phyloP scores from a whole-genome alignment of 2,329 filamentous ascomycete species.

The Cytospora chrysosperma region DNA sequence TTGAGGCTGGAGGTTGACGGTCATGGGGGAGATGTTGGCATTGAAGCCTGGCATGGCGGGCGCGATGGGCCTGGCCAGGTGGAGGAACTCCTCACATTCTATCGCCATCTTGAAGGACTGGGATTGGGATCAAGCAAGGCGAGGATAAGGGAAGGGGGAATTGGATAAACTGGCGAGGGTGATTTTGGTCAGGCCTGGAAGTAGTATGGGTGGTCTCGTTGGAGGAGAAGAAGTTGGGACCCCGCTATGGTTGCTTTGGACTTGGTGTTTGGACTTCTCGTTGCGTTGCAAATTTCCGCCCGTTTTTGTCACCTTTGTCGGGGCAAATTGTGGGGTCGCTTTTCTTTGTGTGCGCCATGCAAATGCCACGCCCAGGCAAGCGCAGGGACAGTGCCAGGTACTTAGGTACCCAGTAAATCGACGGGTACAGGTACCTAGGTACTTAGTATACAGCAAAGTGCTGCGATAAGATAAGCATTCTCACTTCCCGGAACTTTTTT shows the following conservation, averaged over 20 bases:
- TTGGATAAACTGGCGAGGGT: slow-evolving; percentile 24
- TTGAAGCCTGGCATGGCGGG: slow-evolving; percentile 76
- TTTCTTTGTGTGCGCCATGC: slow-evolving; percentile 19
- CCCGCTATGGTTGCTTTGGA: slow-evolving; percentile 22
- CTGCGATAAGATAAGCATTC: slow-evolving; percentile 22
- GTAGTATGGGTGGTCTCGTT: slow-evolving; percentile 4
- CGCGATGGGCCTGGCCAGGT: slow-evolving; percentile 89
- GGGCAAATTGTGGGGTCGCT: slow-evolving; percentile 22
- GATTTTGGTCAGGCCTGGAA: slow-evolving; percentile 20
- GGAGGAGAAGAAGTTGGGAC: not conserved
- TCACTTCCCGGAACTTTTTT: slow-evolving; percentile 4
- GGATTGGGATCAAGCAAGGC: slow-evolving; percentile 22
- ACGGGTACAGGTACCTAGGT: not conserved
- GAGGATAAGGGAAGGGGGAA: slow-evolving; percentile 26
- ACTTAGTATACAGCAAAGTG: no score
- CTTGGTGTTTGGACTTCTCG: slow-evolving; percentile 18
- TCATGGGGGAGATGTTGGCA: slow-evolving; percentile 85
- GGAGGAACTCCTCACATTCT: slow-evolving; percentile 82
- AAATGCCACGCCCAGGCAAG: no score
- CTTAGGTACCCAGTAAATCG: no score
- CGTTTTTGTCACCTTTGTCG: slow-evolving; percentile 35
- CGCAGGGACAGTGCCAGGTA: no score
- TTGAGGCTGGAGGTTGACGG: slow-evolving; percentile 93
- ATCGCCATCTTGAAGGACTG: slow-evolving; percentile 69
- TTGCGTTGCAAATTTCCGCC: slow-evolving; percentile 35